Percentiles rank a stretch among this genome's conserved stretches.
Conservation (phyloP, 2,329 filamentous ascomycete genomes). For the Corynespora cassiicola region DNA sequence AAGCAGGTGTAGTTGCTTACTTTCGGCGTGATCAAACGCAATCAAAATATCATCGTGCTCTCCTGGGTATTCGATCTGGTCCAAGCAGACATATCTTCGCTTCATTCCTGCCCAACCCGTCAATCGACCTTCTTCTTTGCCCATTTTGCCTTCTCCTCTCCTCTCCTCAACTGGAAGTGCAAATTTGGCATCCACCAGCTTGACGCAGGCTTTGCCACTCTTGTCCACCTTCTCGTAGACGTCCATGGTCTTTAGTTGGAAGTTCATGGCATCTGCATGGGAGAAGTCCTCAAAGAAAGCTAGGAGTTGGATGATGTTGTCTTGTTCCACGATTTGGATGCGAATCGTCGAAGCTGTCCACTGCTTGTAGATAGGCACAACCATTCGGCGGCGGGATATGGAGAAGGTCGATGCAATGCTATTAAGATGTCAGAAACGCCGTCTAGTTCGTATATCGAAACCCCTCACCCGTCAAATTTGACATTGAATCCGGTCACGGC, state of each 20-base stretch:
- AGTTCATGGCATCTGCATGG: conserved; percentile 88
- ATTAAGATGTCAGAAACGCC: conserved; percentile 24
- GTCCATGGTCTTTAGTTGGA: conserved; percentile 83
- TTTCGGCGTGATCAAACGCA: conserved; percentile 78
- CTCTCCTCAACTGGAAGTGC: conserved; percentile 70
- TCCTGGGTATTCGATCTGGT: conserved; percentile 85
- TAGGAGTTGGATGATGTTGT: conserved; percentile 77
- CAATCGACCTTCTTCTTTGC: conserved; percentile 55
- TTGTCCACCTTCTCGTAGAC: conserved; percentile 70
- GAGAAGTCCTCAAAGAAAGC: conserved; percentile 90
- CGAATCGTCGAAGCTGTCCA: conserved; percentile 85
- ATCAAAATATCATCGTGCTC: conserved; percentile 93
- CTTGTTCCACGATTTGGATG: conserved; percentile 79
- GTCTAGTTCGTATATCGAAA: background rate
- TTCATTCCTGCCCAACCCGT: conserved; percentile 62
- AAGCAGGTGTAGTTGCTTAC: conserved; percentile 57
- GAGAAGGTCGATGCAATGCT: conserved; percentile 73
- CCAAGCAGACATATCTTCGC: conserved; percentile 80
- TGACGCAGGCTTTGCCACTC: conserved; percentile 69
- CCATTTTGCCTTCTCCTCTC: conserved; percentile 56
- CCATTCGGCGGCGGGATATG: conserved; percentile 84
- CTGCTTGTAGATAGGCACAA: conserved; percentile 92
- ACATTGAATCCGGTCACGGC: conserved; percentile 83
- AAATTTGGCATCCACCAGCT: conserved; percentile 90
- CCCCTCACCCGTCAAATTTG: conserved; percentile 44